A percentile compares a stretch with the other conserved stretches of the same genome.
phyloP scores from a whole-genome alignment of 148 eudicot species.

The Rhododendron ovatum region DNA sequence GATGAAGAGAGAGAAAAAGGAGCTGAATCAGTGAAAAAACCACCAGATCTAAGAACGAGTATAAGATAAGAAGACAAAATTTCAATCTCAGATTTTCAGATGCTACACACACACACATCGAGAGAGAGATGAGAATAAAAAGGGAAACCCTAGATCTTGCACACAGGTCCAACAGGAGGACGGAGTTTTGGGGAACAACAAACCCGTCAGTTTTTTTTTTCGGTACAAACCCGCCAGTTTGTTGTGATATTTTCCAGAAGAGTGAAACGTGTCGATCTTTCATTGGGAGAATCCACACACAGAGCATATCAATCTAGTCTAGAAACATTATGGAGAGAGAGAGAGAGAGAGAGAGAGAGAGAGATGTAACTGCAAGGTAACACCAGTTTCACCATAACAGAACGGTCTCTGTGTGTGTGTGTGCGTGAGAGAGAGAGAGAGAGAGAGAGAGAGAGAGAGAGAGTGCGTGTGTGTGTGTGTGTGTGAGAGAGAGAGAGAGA shows the following conservation, averaged over 20 bases:
- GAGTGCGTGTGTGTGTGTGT: background rate
- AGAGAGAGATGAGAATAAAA: background rate
- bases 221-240: slow-evolving; percentile 3
- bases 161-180: slow-evolving; percentile 23
- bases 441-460: background rate
- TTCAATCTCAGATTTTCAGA: slow-evolving; percentile 9
- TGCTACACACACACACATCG: background rate
- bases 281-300: slow-evolving; percentile 12
- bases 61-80: slow-evolving; percentile 23
- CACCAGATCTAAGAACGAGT: slow-evolving; percentile 21
- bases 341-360: background rate
- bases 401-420: no score
- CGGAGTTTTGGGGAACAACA: slow-evolving; percentile 1
- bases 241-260: slow-evolving; percentile 5
- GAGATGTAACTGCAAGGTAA: no score
- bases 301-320: slow-evolving; percentile 1
- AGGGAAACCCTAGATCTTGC: slow-evolving; percentile 32
- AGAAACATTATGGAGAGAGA: background rate
- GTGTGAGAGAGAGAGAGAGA: no score
- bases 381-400: no score
- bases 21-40: slow-evolving; percentile 15
- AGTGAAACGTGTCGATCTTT: slow-evolving; percentile 31
- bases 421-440: no score
- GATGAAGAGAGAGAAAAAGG: slow-evolving; percentile 11
- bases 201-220: slow-evolving; percentile 6